Evolutionary conservation across 306 rosid species (phyloP), one percentile per base, ranked within the genome.

Genomic region (Glycine tomentella): DNA sequence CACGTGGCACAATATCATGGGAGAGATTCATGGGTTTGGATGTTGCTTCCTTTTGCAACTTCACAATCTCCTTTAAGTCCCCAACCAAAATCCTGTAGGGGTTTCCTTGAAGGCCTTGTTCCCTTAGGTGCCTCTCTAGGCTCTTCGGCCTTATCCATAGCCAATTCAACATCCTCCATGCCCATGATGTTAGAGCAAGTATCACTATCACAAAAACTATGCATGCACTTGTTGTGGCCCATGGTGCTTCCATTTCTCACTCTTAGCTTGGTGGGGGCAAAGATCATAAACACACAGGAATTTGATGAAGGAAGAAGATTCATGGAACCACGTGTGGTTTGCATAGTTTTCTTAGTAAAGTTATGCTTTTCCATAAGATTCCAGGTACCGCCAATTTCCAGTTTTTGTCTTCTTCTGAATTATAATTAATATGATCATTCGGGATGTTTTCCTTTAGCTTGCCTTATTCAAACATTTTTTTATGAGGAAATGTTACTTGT

Each of bases 91-190:
- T 2, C 8, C 14, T 59, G 66, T 59, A 59, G 42, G 66, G 8
- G 4, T 59, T 59, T 20, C 66, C 66, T 59, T 59, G 8, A 59
- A 59, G 66, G 42, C 66, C 66, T 59, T 59, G 66, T 5, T 25
- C 66, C 9, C 66, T 25, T 31, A 59, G 15, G 66, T 25, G 40
- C 14, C 66, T 59, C 66, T 59, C 66, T 59, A 59, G 66, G n/a
- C 66, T 59, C 66, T 59, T 59, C 9, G 67, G 67, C 67, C 15
- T 61, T 9, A 61, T 40, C 67, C 67, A 61, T 61, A 61, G 11
- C 67, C 42, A 61, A 0, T 61, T 61, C 42, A 61, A 8, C 42
- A 61, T 13, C 40, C 67, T 5, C 67, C 67, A 61, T 61, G 67
- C n/a, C 3, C 67, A 61, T 61, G 40, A 61, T 61, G 40, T 20